Evolutionary conservation across 202 grass and related monocot genomes (phyloP).

Genomic region (Cymbopogon flexuosus): DNA sequence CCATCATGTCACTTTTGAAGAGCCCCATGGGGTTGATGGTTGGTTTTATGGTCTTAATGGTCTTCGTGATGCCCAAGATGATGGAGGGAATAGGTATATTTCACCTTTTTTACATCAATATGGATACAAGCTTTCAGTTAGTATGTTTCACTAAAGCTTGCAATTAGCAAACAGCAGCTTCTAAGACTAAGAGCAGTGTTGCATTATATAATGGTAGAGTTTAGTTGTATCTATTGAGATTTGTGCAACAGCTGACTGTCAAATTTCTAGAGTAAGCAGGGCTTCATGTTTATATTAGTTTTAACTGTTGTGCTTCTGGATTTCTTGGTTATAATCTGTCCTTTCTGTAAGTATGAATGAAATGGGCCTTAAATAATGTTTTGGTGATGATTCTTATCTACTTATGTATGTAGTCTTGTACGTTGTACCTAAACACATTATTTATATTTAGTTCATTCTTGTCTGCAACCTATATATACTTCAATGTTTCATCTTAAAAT

Average conservation of each 20-base stretch:
- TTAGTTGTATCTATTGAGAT: neutral
- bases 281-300: neutral
- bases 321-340: neutral
- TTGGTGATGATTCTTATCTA: neutral
- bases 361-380: neutral
- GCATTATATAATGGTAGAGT: neutral
- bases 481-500: neutral
- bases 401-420: neutral
- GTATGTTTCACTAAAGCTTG: conserved; percentile 3
- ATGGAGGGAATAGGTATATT: conserved; percentile 83
- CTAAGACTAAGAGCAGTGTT: neutral
- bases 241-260: neutral
- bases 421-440: neutral
- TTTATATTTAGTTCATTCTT: neutral
- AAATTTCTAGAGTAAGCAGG: neutral
- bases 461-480: neutral
- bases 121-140: neutral
- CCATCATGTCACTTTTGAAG: conserved; percentile 82
- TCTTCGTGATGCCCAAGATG: conserved; percentile 89
- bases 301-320: neutral
- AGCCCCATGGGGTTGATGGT: conserved; percentile 97
- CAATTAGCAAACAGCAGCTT: neutral
- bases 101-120: neutral
- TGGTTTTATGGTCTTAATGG: conserved; percentile 87
- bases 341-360: neutral